phyloP scores from a whole-genome alignment of 2,329 filamentous ascomycete species.

The Pestalotiopsis fici region DNA sequence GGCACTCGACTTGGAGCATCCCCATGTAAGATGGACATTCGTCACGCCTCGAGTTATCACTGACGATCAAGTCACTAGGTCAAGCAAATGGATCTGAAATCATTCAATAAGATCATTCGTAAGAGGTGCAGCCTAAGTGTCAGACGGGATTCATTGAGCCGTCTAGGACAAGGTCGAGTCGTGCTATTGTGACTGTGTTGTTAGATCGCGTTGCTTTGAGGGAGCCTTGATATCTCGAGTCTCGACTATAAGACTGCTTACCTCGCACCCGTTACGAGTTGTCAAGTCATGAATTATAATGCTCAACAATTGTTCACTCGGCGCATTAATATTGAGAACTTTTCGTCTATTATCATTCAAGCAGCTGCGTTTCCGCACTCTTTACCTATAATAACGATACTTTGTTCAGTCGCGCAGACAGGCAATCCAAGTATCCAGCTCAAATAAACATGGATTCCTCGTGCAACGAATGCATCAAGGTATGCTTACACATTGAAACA shows the following conservation, averaged over 20 bases:
- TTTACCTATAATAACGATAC: background rate
- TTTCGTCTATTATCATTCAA: background rate
- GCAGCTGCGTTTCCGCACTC: background rate
- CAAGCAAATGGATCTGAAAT: too few species aligned
- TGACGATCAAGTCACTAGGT: too few species aligned
- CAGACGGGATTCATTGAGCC: too few species aligned
- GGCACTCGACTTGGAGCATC: background rate
- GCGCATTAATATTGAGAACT: background rate
- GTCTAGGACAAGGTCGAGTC: too few species aligned
- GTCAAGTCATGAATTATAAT: too few species aligned
- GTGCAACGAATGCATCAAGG: slow-evolving; percentile 1
- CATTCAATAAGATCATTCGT: too few species aligned
- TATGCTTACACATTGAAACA: background rate
- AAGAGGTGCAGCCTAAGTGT: too few species aligned
- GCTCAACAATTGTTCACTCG: background rate
- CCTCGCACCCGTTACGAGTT: too few species aligned
- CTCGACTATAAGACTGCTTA: too few species aligned
- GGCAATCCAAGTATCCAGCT: background rate
- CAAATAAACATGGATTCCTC: background rate
- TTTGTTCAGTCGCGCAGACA: background rate
- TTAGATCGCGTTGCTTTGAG: too few species aligned
- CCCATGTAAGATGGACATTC: background rate
- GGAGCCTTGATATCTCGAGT: too few species aligned
- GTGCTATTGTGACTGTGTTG: too few species aligned
- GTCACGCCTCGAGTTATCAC: background rate